These are phyloP conservation scores for Colletotrichum limetticola DNA, from an alignment of 2,329 filamentous ascomycete genomes.

Conservation along the genomic window DNA sequence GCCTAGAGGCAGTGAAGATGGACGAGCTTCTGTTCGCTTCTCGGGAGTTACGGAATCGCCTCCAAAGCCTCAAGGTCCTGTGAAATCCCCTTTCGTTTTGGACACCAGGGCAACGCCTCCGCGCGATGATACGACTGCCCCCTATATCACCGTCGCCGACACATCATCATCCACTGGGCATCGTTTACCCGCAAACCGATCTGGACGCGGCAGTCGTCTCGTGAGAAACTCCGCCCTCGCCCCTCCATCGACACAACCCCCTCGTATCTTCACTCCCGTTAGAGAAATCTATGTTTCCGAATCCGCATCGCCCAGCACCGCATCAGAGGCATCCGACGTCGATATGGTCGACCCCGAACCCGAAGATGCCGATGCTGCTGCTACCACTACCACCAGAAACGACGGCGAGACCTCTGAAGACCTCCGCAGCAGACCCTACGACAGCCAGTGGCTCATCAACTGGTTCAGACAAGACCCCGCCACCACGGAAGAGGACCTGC, in stretches of 20 bases:
- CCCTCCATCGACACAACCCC: not conserved
- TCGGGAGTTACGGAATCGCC: not conserved
- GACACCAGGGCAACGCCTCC: not conserved
- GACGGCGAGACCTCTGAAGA: not conserved
- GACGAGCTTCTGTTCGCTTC: not conserved
- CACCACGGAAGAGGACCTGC: conserved; percentile 19
- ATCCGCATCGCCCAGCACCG: not conserved
- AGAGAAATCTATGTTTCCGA: not conserved
- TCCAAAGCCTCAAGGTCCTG: not conserved
- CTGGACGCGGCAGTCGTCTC: not conserved
- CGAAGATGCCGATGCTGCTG: not conserved
- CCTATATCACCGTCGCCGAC: conserved; percentile 1
- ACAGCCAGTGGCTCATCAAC: conserved; percentile 31
- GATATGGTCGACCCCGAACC: conserved; percentile 16
- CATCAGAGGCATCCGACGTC: not conserved
- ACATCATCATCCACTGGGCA: not conserved
- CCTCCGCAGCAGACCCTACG: not conserved
- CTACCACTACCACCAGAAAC: not conserved
- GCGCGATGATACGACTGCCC: not conserved
- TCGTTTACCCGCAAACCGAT: not conserved
- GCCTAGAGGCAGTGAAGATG: not conserved
- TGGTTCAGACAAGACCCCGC: conserved; percentile 26
- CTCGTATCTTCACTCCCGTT: conserved; percentile 16
- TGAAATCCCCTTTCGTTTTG: not conserved
- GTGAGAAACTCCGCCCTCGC: not conserved